A percentile compares a stretch with the other conserved stretches of the same genome.
These are phyloP conservation scores for Spiraea crenata DNA, from an alignment of 331 rosid species.

Conservation along the genomic window DNA sequence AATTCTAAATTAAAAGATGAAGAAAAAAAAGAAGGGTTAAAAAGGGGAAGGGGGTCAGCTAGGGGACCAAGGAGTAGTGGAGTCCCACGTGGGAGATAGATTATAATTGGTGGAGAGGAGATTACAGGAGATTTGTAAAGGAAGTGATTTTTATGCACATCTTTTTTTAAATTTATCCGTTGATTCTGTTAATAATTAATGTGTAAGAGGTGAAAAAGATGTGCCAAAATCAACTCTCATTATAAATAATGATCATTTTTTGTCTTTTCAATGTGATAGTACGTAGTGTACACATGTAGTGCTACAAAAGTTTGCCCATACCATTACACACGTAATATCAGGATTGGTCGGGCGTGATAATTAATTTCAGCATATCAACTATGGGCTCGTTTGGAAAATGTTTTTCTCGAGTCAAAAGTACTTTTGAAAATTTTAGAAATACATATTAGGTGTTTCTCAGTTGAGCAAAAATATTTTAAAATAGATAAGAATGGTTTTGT, in stretches of 20 bases:
- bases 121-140: slow-evolving; percentile 75
- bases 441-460: too few species aligned
- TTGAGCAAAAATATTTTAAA: too few species aligned
- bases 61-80: slow-evolving; percentile 36
- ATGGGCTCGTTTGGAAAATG: too few species aligned
- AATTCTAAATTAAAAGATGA: not conserved
- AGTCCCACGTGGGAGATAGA: slow-evolving; percentile 91
- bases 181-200: too few species aligned
- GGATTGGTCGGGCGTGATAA: not conserved
- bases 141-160: slow-evolving; percentile 50
- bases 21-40: not conserved
- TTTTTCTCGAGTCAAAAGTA: too few species aligned
- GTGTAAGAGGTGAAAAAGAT: too few species aligned
- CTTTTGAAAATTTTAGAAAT: too few species aligned
- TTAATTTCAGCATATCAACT: not conserved
- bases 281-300: not conserved
- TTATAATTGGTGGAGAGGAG: slow-evolving; percentile 83
- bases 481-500: too few species aligned
- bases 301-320: slow-evolving; percentile 6
- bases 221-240: too few species aligned
- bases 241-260: slow-evolving; percentile 35
- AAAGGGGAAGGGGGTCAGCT: slow-evolving; percentile 1
- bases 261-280: not conserved
- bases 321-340: not conserved
- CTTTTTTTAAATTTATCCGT: too few species aligned